Evolutionary conservation across 2,329 filamentous ascomycete genomes (phyloP).

Genomic region (Cytospora schulzeri): DNA sequence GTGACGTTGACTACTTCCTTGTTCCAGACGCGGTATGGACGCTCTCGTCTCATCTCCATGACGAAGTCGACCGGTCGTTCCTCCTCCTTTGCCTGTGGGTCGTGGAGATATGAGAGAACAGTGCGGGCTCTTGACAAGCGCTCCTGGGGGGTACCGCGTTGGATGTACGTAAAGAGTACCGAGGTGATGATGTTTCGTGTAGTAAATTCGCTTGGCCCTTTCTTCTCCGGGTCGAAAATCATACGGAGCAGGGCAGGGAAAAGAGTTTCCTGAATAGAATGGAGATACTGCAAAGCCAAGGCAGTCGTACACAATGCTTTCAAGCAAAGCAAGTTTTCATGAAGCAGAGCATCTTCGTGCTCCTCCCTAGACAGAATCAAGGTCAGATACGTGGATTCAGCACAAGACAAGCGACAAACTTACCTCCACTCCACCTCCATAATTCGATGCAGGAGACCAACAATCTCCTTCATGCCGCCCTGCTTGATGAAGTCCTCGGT

Average conservation of each 20-base stretch:
- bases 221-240: constrained; percentile 97
- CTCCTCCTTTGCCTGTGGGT: constrained; percentile 75
- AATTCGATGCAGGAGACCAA: constrained; percentile 83
- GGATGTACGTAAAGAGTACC: constrained; percentile 85
- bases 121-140: constrained; percentile 68
- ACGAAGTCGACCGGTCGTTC: constrained; percentile 83
- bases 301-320: constrained; percentile 94
- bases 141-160: constrained; percentile 63
- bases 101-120: constrained; percentile 78
- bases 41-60: constrained; percentile 80
- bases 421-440: constrained; percentile 96
- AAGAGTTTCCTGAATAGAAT: constrained; percentile 75
- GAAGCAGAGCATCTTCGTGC: constrained; percentile 89
- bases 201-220: constrained; percentile 94
- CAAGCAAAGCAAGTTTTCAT: constrained; percentile 88
- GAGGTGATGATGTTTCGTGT: constrained; percentile 89
- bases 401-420: constrained; percentile 36
- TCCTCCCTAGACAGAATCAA: constrained; percentile 67
- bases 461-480: constrained; percentile 90
- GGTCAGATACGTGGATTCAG: constrained; percentile 32
- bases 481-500: constrained; percentile 88
- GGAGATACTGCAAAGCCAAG: constrained; percentile 78
- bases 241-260: constrained; percentile 86
- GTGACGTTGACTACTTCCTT: constrained; percentile 91
- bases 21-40: constrained; percentile 92